Evolutionary conservation across 805 yeast genomes (phyloP), one percentile per base, ranked within the genome.

Genomic region (Candida easanensis): DNA sequence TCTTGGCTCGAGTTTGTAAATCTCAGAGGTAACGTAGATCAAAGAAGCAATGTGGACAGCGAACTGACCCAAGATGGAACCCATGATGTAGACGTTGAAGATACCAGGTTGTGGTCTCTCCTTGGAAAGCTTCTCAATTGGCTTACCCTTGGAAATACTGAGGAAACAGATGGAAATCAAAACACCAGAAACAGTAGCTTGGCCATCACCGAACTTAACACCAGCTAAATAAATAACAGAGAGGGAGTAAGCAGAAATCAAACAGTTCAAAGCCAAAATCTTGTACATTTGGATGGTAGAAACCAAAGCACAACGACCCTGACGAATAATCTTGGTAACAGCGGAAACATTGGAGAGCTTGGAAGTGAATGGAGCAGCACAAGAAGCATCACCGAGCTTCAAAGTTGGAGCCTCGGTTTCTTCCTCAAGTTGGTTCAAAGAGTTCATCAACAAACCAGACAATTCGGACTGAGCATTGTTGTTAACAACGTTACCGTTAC

Each of bases 221-320:
- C 99, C 99, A 13, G 98, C 97, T 57, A 93, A 74, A 65, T 87
- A 93, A 61, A 93, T 78, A 31, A 93, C 97, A 33, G 96, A 87
- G 58, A 91, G 74, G 2, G 98, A 89, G 65, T 93, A 93, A 25
- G 99, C 99, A 53, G 95, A 84, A 67, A 93, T 89, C 72, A 93
- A 75, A 78, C 98, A 93, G 67, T 93, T 93, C 70, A 93, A 76
- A 0, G 99, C 99, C 62, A 93, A 72, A 60, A 93, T 93, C 72
- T 93, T 93, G 77, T 93, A 93, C 99, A 93, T 93, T 71, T 93
- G 99, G 62, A 93, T 90, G 8, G 99, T 93, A 15, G 97, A 88
- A 35, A 93, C 97, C 53, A 93, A 74, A 7, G 99, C 96, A 73
- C 96, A 88, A 69, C 99, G 88, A 52, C 99, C 99, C 73, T 93